A percentile compares a stretch with the other conserved stretches of the same genome.
phyloP scores from a whole-genome alignment of 371 early-diverging fungal genomes.

The Coemansia sp. region DNA sequence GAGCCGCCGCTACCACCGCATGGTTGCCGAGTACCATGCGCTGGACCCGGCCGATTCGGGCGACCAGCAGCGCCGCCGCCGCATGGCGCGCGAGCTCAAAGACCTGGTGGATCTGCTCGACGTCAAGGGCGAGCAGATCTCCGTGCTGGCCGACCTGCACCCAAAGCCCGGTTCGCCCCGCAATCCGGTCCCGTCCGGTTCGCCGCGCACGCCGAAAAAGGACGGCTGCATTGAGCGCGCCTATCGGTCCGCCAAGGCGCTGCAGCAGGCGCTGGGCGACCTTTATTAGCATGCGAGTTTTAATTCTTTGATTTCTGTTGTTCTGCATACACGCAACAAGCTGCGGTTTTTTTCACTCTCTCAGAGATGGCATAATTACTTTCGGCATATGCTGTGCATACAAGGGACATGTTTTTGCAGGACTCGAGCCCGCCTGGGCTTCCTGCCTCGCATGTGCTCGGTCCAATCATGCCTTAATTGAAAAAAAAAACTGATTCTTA shows the following conservation, averaged over 20 bases:
- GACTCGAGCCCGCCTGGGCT: no score
- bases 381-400: no score
- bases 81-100: slow-evolving; percentile 43
- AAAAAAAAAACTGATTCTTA: not conserved
- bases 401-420: no score
- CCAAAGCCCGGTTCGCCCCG: slow-evolving; percentile 1
- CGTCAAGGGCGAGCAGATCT: slow-evolving; percentile 50
- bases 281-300: slow-evolving; percentile 10
- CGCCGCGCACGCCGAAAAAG: not conserved
- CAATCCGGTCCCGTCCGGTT: not conserved
- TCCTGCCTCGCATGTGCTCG: no score
- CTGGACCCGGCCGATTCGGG: slow-evolving; percentile 20
- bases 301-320: not conserved
- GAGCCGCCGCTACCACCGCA: slow-evolving; percentile 43
- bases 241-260: slow-evolving; percentile 21
- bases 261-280: slow-evolving; percentile 41
- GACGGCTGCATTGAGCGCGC: slow-evolving; percentile 26
- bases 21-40: slow-evolving; percentile 30
- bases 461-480: not conserved
- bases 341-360: no score
- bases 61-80: slow-evolving; percentile 28
- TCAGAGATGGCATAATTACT: no score
- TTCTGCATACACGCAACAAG: not conserved
- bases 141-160: slow-evolving; percentile 34
- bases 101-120: slow-evolving; percentile 46